Evolutionary conservation across 768 basidiomycete genomes (phyloP).

Genomic region (Suillus placidus): DNA sequence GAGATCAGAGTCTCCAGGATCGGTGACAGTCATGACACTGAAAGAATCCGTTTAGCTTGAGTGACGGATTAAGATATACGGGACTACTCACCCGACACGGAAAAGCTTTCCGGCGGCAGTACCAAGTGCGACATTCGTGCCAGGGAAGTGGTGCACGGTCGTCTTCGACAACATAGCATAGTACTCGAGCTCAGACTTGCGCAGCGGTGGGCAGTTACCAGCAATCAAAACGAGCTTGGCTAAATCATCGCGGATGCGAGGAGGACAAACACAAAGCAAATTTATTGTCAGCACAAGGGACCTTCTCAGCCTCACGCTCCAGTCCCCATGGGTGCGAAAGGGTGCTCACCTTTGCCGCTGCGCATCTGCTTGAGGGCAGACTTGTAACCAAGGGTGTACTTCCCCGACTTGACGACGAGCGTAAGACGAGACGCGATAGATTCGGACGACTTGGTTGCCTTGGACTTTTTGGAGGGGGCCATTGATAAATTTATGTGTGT

Average conservation of each 20-base stretch:
- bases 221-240: conserved; percentile 99
- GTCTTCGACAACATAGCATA: conserved; percentile 99
- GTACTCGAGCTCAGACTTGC: conserved; percentile 99
- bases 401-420: conserved; percentile 98
- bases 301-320: conserved; percentile 99
- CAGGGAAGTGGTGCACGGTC: conserved; percentile 95
- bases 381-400: conserved; percentile 97
- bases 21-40: conserved; percentile 96
- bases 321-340: conserved; percentile 75
- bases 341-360: conserved; percentile 88
- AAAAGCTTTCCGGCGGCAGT: conserved; percentile 99
- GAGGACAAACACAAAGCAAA: conserved; percentile 26
- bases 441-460: conserved; percentile 90
- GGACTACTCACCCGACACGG: conserved; percentile 81
- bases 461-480: conserved; percentile 96
- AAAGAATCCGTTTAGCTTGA: conserved; percentile 4
- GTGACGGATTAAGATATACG: background rate
- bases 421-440: conserved; percentile 90
- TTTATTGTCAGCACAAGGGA: conserved; percentile 76
- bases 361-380: conserved; percentile 98
- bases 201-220: conserved; percentile 98
- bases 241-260: conserved; percentile 35
- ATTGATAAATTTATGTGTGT: conserved; percentile 46
- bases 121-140: conserved; percentile 97
- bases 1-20: conserved; percentile 96